phyloP scores from a whole-genome alignment of 2,329 filamentous ascomycete genomes.

The Cercospora beticola region DNA sequence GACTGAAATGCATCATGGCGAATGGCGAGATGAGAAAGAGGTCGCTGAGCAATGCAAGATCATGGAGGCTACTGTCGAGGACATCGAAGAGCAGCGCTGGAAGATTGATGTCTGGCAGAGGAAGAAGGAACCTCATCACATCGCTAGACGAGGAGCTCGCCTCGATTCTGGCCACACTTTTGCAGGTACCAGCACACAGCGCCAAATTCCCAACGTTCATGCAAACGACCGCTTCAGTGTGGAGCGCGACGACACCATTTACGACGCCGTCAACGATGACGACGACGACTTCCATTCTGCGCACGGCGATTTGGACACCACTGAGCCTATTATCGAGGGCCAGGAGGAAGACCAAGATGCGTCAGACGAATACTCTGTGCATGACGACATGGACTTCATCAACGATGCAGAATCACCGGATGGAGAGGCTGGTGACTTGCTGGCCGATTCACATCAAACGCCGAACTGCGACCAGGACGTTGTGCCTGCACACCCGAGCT shows the following conservation, averaged over 20 bases:
- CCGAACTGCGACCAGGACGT: not conserved
- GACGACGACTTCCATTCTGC: slow-evolving; percentile 24
- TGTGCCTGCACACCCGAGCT: not conserved
- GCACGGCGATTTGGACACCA: slow-evolving; percentile 8
- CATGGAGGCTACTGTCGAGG: slow-evolving; percentile 65
- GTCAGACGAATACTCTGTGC: slow-evolving; percentile 14
- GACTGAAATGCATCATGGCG: slow-evolving; percentile 52
- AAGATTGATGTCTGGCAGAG: slow-evolving; percentile 43
- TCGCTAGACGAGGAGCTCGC: slow-evolving; percentile 20
- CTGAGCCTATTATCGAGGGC: not conserved
- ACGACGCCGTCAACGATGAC: slow-evolving; percentile 19
- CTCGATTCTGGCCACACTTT: not conserved
- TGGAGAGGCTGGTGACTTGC: not conserved
- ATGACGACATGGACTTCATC: slow-evolving; percentile 14
- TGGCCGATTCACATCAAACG: not conserved
- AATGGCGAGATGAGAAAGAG: slow-evolving; percentile 55
- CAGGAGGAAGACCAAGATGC: slow-evolving; percentile 17
- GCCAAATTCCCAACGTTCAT: slow-evolving; percentile 9
- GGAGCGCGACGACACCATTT: slow-evolving; percentile 21
- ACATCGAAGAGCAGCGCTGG: slow-evolving; percentile 56
- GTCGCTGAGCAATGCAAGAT: slow-evolving; percentile 57
- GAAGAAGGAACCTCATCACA: slow-evolving; percentile 32
- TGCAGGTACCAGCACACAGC: not conserved
- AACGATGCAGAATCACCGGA: not conserved
- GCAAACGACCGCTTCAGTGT: slow-evolving; percentile 31